Evolutionary conservation across 2,329 filamentous ascomycete genomes (phyloP), one percentile per base, ranked within the genome.

Genomic region (Pseudogymnoascus sp.): DNA sequence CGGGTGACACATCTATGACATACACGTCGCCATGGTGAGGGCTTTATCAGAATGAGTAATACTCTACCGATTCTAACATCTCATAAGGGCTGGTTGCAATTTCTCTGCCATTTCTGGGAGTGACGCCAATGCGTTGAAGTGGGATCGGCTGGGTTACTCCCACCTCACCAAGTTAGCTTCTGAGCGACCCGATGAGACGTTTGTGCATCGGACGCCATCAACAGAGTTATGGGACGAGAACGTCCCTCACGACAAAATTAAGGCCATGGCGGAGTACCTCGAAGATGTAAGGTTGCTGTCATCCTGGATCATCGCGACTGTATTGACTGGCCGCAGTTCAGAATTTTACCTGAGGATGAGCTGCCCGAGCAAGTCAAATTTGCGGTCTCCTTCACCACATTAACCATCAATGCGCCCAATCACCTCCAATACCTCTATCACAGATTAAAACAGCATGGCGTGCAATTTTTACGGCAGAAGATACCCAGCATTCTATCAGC

Each of bases 81-180:
- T 39, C 14, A 3, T 33, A 25, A 72, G 75, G 74, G 76, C 76
- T 8, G 76, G 76, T 2, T 76, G 73, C 62, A 78, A 78, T 64
- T 77, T 77, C 64, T 78, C 76, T 0, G 75, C 74, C 38, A 75
- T 77, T 47, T 77, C 76, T 0, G 75, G 75, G 20, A 72, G 65
- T 12, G 75, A 77, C 58, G 63, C 67, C 15, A 77, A 77, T 57
- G 75, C 75, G 0, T 62, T 77, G 41, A 72, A 71, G 28, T 78
- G 76, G 75, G 76, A 78, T 59, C 70, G 68, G 1, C 60, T 71
- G 2, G 75, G 76, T 0, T 78, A 78, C 43, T 66, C 68, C 12
- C 68, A 76, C 57, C 67, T 78, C n/a, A 68, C 64, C 1, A 68
- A 68, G 47, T 64, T 77, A 4, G 74, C 74, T 1, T 66, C 68